Conservation (phyloP, 2,329 filamentous ascomycete genomes). For the Acephala macrosclerotiorum region DNA sequence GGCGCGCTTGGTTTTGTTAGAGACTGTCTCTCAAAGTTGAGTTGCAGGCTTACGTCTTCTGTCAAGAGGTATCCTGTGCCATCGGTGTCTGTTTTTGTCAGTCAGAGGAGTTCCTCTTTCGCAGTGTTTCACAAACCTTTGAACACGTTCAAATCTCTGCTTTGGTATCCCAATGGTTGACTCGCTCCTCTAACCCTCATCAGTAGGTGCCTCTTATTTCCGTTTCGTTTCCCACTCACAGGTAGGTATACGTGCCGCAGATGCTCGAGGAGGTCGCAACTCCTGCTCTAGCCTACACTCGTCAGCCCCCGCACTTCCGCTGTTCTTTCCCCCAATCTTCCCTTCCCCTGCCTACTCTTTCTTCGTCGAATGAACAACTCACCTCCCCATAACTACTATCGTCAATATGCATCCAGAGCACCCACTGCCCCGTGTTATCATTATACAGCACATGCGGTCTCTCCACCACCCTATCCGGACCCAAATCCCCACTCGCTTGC, state of each 20-base stretch:
- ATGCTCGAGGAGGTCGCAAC: conserved; percentile 66
- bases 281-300: conserved; percentile 56
- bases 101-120: too few species aligned
- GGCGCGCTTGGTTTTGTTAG: conserved; percentile 50
- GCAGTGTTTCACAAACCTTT: conserved; percentile 32
- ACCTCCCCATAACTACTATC: conserved; percentile 66
- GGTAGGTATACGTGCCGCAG: conserved; percentile 65
- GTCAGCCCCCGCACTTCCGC: too few species aligned
- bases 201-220: conserved; percentile 9
- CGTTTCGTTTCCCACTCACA: conserved; percentile 36
- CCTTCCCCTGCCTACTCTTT: not conserved
- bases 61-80: conserved; percentile 67
- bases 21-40: conserved; percentile 52
- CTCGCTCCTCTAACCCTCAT: conserved; percentile 35
- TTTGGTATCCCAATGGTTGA: conserved; percentile 44
- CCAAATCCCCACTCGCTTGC: conserved; percentile 61
- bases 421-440: conserved; percentile 66
- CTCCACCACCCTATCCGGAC: conserved; percentile 68
- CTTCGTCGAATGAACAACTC: not conserved
- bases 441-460: conserved; percentile 75
- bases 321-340: not conserved
- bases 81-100: conserved; percentile 60
- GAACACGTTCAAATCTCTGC: conserved; percentile 44
- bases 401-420: conserved; percentile 76
- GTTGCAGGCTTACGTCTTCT: conserved; percentile 61